Evolutionary conservation across 495 filamentous ascomycete genomes (phyloP), one percentile per base, ranked within the genome.

Genomic region (Arthonia radiata): DNA sequence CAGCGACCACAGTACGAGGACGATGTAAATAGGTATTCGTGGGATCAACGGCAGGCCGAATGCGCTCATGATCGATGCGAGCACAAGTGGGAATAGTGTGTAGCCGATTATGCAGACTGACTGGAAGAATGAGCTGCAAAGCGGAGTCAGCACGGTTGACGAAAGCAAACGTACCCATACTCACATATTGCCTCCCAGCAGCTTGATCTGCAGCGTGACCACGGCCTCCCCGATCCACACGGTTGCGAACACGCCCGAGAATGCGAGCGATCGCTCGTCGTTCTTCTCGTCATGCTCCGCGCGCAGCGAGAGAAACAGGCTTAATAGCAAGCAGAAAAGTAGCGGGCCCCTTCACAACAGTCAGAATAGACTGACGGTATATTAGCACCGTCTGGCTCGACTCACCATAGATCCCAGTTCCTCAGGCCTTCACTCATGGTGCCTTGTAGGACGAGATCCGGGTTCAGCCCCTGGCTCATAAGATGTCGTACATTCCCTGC

Each of bases 31-130:
- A 7, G 86, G 86, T 42, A 93, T 73, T 34, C 86, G 58, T 1
- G 67, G 62, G 36, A 93, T 70, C 17, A 62, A 70, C 16, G 64
- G 70, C 4, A 93, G 57, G 26, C 61, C 54, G 5, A 97, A 33
- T 1, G 80, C 83, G 30, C 80, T 90, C 31, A 97, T 63, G 21
- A 94, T 48, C 8, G 86, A 66, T 4, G 89, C 89, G 39, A 97
- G 73, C 40, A 93, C 89, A 19, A 97, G 61, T n/a, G 86, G 86
- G 54, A 97, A 97, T 29, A 97, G 68, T 2, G 86, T 97, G 49
- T 97, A 97, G 18, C 86, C 86, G 46, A 97, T 97, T 39, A 97
- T 90, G 47, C 78, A 91, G 35, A 97, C 63, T 25, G 77, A 82
- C 49, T 94, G 86, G 54, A 89, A 83, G 49, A 97, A 97, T 15